Percentiles rank a stretch among this genome's conserved stretches.
Evolutionary conservation across 1,284 basidiomycete species (phyloP).

Genomic region (Stygiomarasmius scandens): DNA sequence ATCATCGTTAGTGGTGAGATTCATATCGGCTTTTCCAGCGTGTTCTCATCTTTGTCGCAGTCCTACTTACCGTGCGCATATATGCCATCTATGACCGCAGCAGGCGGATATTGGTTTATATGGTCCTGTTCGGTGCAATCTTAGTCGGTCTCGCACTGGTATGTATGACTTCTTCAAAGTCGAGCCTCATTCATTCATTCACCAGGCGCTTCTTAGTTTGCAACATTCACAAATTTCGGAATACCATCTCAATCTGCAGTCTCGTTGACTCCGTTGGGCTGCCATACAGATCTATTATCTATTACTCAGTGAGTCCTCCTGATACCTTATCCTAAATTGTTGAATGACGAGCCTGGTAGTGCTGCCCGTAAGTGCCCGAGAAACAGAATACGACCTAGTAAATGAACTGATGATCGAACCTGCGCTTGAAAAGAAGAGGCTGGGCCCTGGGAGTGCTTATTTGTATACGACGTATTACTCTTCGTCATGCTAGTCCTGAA

Average conservation of each 20-base stretch:
- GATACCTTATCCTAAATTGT: background rate
- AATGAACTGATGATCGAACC: background rate
- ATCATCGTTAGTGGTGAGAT: constrained; percentile 4
- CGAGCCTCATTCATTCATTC: too few species aligned
- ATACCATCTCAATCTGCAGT: too few species aligned
- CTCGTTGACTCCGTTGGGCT: background rate
- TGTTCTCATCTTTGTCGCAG: constrained; percentile 4
- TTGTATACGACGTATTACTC: constrained; percentile 41
- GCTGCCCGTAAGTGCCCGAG: background rate
- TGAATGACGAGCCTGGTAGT: too few species aligned
- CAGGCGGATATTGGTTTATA: constrained; percentile 12
- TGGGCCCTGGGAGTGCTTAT: constrained; percentile 44
- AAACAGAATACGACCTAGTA: background rate
- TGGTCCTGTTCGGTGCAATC: constrained; percentile 7
- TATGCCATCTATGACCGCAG: constrained; percentile 20
- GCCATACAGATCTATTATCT: background rate
- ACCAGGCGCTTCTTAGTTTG: background rate
- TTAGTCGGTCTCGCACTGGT: constrained; percentile 7
- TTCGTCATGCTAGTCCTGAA: constrained; percentile 39
- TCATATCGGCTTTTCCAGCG: background rate
- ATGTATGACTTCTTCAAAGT: background rate
- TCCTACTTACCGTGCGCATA: constrained; percentile 20
- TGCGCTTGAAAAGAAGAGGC: constrained; percentile 33
- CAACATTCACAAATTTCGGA: too few species aligned
- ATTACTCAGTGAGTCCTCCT: background rate